Conservation (phyloP, 805 yeast genomes). For the Teunomyces gatunensis region DNA sequence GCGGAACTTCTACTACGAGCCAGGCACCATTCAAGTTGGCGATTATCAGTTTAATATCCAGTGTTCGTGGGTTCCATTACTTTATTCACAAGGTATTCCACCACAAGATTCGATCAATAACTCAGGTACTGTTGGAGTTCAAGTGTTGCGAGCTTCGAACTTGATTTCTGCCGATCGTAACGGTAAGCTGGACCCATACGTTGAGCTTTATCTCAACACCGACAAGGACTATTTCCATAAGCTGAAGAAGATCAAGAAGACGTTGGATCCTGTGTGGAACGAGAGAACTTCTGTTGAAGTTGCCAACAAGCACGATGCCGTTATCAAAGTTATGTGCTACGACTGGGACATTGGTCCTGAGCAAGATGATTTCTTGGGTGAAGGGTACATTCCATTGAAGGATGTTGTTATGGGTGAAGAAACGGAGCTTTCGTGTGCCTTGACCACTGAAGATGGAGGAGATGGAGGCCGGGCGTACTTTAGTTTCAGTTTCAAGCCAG, state of each 20-base stretch:
- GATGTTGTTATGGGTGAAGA: slow-evolving; percentile 50
- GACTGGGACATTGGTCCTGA: slow-evolving; percentile 97
- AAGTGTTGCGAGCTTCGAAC: slow-evolving; percentile 59
- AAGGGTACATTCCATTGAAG: slow-evolving; percentile 53
- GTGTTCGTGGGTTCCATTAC: slow-evolving; percentile 77
- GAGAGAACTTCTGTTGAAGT: slow-evolving; percentile 60
- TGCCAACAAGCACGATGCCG: slow-evolving; percentile 59
- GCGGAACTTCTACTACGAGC: slow-evolving; percentile 60
- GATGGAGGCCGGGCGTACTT: slow-evolving; percentile 67
- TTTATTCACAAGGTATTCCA: slow-evolving; percentile 55
- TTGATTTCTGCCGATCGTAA: slow-evolving; percentile 84
- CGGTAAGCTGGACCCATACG: slow-evolving; percentile 93
- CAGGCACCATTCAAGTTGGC: slow-evolving; percentile 53
- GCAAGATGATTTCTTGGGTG: slow-evolving; percentile 79
- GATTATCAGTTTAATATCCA: slow-evolving; percentile 55
- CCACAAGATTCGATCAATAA: slow-evolving; percentile 71
- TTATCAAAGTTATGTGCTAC: slow-evolving; percentile 53
- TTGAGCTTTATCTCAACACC: slow-evolving; percentile 66
- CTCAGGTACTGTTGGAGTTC: slow-evolving; percentile 66
- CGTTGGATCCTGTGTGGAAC: slow-evolving; percentile 88
- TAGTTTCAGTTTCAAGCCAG: slow-evolving; percentile 64
- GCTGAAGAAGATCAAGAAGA: slow-evolving; percentile 79
- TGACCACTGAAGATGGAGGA: slow-evolving; percentile 47
- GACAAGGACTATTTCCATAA: slow-evolving; percentile 58
- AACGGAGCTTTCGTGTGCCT: slow-evolving; percentile 42